Evolutionary conservation across 352 stramenopile genomes (phyloP).

Genomic region (Phytophthora meadii): DNA sequence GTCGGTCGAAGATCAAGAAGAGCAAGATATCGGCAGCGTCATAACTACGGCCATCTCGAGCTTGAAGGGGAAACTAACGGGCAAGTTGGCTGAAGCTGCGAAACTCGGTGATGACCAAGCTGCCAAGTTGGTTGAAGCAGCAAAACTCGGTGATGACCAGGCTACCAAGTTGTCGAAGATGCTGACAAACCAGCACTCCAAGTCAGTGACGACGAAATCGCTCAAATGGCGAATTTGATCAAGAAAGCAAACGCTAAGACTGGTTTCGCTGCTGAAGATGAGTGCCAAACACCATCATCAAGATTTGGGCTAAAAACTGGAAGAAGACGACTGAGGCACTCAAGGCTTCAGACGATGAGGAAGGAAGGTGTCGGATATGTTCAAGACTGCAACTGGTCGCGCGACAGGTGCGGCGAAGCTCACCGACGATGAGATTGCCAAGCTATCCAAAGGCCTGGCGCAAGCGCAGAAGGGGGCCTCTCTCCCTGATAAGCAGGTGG

Average conservation of each 20-base stretch:
- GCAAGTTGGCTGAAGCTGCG: not conserved
- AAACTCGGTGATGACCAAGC: not conserved
- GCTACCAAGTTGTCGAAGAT: not conserved
- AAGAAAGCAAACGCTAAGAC: not conserved
- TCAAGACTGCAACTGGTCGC: not conserved
- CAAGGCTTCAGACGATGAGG: too few species aligned
- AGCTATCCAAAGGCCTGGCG: not conserved
- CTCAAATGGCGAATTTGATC: not conserved
- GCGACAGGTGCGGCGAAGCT: not conserved
- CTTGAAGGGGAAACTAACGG: not conserved
- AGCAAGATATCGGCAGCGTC: not conserved
- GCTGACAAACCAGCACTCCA: not conserved
- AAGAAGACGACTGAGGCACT: not conserved
- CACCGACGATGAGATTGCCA: not conserved
- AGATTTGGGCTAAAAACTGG: not conserved
- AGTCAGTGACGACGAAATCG: not conserved
- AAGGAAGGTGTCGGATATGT: not conserved
- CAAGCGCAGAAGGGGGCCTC: not conserved
- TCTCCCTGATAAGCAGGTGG: not conserved
- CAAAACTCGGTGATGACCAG: not conserved
- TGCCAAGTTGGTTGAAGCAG: not conserved
- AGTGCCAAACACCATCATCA: not conserved
- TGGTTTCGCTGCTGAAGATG: not conserved
- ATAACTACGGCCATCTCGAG: too few species aligned
- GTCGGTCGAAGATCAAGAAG: not conserved